Base-by-base conservation (phyloP, 306 rosid species). In the Datisca glomerata region DNA sequence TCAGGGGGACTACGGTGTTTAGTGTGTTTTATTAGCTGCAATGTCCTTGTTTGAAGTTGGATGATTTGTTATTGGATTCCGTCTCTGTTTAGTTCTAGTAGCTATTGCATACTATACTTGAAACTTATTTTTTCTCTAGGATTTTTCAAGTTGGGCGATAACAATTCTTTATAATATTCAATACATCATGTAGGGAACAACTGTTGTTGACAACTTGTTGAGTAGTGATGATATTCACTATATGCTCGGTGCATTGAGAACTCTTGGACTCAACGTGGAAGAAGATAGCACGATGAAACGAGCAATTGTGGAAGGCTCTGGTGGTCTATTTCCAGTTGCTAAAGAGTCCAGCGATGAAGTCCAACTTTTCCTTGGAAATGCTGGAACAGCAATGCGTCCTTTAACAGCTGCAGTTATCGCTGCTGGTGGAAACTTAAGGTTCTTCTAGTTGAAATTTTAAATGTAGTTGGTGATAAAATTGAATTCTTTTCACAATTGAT, bases 371-470 rank as follows among this genome's bases (percentile, higher is more conserved):
- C 96, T 91, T 54, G 99, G 99, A 55, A 91, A 91, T 70, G 99
- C 99, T 18, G 99, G 99, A 64, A 91, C 99, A 16, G 99, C 99
- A 36, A 91, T 91, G 96, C 93, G 99, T 36, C 96, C 96, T 14
- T 65, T 91, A 74, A 81, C 99, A 3, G 99, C 99, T 7, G 99
- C 92, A 42, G 79, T 91, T 61, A 68, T 71, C 28, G 96, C 79
- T 22, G 99, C 99, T 3, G 99, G 99, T 55, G 99, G 99, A 59
- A 68, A 80, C 45, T 40, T 82, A 53, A 84, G 96, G 99, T 91
- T 15, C 38, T 43, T 15, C 23, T 51, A 31, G 44, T 17, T n/a
- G n/a, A n/a, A n/a, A n/a, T n/a, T n/a, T n/a, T n/a, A n/a, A n/a
- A n/a, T n/a, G n/a, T n/a, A n/a, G n/a, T n/a, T n/a, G n/a, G n/a